A percentile compares a stretch with the other conserved stretches of the same genome.
These are phyloP conservation scores for Paramecium primaurelia DNA, from an alignment of 73 alveolate genomes.

Conservation along the genomic window DNA sequence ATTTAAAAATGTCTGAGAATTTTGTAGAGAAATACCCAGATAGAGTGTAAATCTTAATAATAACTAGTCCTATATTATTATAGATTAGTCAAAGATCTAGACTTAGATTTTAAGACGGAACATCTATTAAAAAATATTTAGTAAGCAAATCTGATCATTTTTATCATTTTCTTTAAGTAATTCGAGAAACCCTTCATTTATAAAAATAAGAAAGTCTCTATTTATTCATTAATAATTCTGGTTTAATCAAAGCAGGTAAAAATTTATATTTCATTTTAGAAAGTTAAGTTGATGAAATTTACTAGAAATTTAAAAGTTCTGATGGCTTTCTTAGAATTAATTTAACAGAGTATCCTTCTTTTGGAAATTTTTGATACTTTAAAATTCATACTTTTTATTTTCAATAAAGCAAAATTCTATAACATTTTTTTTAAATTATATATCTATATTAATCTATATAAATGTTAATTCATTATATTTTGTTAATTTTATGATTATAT, in stretches of 20 bases:
- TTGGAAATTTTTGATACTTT: background rate
- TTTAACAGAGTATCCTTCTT: slow-evolving; percentile 4
- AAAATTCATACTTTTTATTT: background rate
- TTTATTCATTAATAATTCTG: background rate
- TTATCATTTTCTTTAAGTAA: background rate
- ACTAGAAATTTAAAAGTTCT: background rate
- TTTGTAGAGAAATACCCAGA: slow-evolving; percentile 12
- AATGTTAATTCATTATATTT: no score
- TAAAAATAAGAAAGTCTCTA: slow-evolving; percentile 9
- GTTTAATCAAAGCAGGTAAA: slow-evolving; percentile 7
- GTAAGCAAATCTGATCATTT: slow-evolving; percentile 26
- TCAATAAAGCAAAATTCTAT: background rate
- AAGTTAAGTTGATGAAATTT: slow-evolving; percentile 7
- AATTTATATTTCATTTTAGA: background rate
- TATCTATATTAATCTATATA: no score
- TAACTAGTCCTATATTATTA: background rate
- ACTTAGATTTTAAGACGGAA: background rate
- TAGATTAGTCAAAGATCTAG: background rate
- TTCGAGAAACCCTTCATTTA: background rate
- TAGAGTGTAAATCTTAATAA: background rate
- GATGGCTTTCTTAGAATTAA: slow-evolving; percentile 21
- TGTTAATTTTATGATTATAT: background rate
- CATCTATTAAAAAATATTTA: background rate
- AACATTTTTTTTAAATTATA: no score
- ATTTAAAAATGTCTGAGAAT: background rate